These are phyloP conservation scores for Trichosanthes truncata DNA, from an alignment of 306 rosid species.

Conservation along the genomic window DNA sequence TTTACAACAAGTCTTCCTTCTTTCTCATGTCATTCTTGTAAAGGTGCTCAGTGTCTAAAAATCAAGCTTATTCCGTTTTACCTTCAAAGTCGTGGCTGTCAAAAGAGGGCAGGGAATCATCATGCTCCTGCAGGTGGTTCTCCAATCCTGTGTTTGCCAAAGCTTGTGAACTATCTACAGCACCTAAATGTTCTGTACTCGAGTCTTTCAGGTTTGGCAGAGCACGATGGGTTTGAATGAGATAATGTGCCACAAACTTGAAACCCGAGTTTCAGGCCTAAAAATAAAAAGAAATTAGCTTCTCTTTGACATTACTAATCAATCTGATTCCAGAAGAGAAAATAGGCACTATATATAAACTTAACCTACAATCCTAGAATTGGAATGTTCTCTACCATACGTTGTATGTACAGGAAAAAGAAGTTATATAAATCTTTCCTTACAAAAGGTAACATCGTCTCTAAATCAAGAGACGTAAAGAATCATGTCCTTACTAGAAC, in stretches of 20 bases:
- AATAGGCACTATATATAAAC: not conserved
- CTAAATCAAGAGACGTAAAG: not conserved
- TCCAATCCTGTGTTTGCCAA: not conserved
- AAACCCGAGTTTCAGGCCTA: conserved; percentile 29
- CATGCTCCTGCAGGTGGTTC: not conserved
- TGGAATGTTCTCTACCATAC: not conserved
- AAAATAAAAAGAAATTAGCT: not conserved
- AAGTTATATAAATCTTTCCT: not conserved
- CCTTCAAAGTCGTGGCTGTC: not conserved
- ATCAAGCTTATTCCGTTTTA: not conserved
- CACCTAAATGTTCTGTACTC: conserved; percentile 2
- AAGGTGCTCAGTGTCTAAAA: not conserved
- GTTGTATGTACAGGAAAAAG: not conserved
- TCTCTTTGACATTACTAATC: not conserved
- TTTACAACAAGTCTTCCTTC: not conserved
- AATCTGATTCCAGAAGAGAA: not conserved
- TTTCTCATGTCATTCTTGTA: not conserved
- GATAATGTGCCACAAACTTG: conserved; percentile 48
- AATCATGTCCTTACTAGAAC: not conserved
- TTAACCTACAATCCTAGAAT: not conserved
- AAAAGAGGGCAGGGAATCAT: not conserved
- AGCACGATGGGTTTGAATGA: conserved; percentile 25
- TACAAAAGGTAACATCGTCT: not conserved
- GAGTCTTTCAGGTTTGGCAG: conserved; percentile 3
- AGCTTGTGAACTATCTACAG: conserved; percentile 2